Base-by-base conservation (phyloP, 768 basidiomycete genomes). In the Pisolithus tinctorius region DNA sequence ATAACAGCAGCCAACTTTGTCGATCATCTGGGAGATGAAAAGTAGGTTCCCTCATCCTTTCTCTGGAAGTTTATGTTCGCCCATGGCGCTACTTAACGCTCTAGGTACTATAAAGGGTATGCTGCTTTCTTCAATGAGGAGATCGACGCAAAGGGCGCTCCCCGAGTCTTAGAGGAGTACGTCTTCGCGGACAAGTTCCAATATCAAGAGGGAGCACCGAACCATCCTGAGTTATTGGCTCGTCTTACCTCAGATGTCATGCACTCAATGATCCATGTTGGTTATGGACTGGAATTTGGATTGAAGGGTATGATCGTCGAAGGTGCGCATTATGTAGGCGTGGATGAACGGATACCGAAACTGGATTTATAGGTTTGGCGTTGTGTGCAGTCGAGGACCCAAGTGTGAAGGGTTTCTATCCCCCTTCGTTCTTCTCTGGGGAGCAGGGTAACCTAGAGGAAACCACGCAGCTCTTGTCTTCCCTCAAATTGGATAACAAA, bases 211-310 rank as follows among this genome's bases (percentile, higher is more conserved):
- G 63, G 59, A 23, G 45, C 34, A 2, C 41, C 39, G 0, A 3
- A 53, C 2, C 72, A 76, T 25, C 80, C 79, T 0, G 67, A 73
- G 51, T 80, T 86, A 78, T 62, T 86, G 7, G 69, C 65, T 47
- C 76, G 81, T 16, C 70, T 81, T 49, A 26, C 53, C 14, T 65
- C 71, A 0, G 80, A 75, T 0, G 55, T 86, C 25, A 4, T 86
- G 2, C 86, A 88, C 55, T 74, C 84, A 0, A 41, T 84, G 49
- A 86, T 87, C 42, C 81, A 86, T 58, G 56, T 69, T 9, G 84
- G 82, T 2, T 76, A 80, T 56, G 85, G 84, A 0, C 53, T 71
- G 3, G 86, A 87, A 63, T 85, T 87, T 52, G 74, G 75, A 7
- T 45, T 86, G 37, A 78, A 74, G 14, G 86, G 84, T 1, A 71